Evolutionary conservation across 257 asterid genomes (phyloP), one percentile per base, ranked within the genome.

Genomic region (Verbascum thapsus): DNA sequence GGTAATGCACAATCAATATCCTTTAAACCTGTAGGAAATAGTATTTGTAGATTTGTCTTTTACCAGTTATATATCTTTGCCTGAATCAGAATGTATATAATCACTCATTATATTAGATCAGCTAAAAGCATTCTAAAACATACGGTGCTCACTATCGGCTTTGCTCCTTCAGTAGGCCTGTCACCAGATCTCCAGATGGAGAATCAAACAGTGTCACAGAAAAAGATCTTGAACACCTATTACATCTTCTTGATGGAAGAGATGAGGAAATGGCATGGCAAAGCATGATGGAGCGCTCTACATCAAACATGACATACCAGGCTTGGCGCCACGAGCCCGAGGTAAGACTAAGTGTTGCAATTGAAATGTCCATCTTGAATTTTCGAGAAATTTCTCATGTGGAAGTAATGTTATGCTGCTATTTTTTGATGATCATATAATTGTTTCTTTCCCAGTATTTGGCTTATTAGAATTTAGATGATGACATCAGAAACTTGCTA

Each of bases 261-360:
- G 91, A 81, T 66, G 91, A 85, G 57, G 94, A 85, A 71, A 72
- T 81, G 86, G 67, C 77, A 58, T 84, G 86, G 91, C 86, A 81
- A 77, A 72, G 67, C 62, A 50, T 81, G 78, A 84, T 79, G 91
- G 84, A 81, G 54, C 84, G 76, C 44, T 77, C 84, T 61, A 72
- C 84, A 19, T 38, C 81, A 44, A 79, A 79, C 73, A 42, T 84
- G 63, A 58, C 81, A 19, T 81, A 79, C 74, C 86, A 79, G 70
- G 91, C 86, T 74, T 81, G 86, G 88, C 83, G 75, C 69, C 83
- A 81, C 52, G 91, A 77, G 55, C 79, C 86, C 20, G 86, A 77
- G 84, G 88, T 84, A 61, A 71, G 35, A 37, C 63, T 67, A 64
- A 37, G 26, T 11, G 39, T 41, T 13, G 30, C 10, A 34, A 39